Conservation (phyloP, 2,329 filamentous ascomycete genomes). For the Lasiodiplodia sp. region DNA sequence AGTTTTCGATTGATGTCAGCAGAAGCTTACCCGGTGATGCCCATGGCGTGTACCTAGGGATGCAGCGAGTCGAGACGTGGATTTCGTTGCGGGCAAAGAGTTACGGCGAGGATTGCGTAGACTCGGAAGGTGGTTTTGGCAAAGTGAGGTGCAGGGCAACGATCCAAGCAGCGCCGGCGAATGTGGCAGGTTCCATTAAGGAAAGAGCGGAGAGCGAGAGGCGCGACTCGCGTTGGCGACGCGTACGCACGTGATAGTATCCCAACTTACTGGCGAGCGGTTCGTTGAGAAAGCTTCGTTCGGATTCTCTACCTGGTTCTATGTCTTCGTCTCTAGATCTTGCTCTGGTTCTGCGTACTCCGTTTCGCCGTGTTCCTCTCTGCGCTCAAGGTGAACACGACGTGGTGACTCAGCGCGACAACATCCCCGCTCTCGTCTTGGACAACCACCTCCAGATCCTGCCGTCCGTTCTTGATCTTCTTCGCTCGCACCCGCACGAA, state of each 20-base stretch:
- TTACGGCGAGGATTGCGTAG: too few relatives aligned
- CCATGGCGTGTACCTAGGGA: neutral
- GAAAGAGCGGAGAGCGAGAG: neutral
- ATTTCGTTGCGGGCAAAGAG: neutral
- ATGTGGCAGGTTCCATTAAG: neutral
- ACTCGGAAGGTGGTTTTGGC: neutral
- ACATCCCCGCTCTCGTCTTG: conserved; percentile 70
- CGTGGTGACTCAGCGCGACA: conserved; percentile 72
- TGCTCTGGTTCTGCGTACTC: conserved; percentile 43
- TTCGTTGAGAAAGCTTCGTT: neutral
- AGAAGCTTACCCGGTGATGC: conserved; percentile 2
- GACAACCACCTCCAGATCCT: conserved; percentile 76
- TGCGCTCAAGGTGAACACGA: conserved; percentile 69
- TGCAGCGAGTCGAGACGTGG: neutral
- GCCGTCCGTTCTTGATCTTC: conserved; percentile 72
- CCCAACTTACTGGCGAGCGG: neutral
- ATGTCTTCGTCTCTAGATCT: conserved; percentile 10
- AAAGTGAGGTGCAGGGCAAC: neutral
- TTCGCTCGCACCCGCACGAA: conserved; percentile 71
- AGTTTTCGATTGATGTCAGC: neutral
- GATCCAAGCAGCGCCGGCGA: too few relatives aligned
- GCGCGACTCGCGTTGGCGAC: conserved; percentile 1
- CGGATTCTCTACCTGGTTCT: neutral
- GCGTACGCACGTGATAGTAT: neutral
- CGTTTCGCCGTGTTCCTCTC: conserved; percentile 67